Evolutionary conservation across 2,329 filamentous ascomycete species (phyloP).

Genomic region (Neurospora sp.): DNA sequence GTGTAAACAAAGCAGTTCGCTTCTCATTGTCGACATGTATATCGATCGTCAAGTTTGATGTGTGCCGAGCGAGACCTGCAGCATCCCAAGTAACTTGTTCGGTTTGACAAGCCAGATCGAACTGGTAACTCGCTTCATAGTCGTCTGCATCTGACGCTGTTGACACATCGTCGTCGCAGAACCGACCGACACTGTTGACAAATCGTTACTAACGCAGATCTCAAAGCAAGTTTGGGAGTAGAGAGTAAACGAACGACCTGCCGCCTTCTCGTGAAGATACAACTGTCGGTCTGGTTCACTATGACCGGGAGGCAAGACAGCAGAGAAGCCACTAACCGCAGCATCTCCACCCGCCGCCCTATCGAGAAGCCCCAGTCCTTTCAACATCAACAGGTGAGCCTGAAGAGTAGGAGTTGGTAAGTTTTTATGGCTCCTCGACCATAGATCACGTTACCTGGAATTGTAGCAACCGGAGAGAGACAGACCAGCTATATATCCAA

Average conservation of each 20-base stretch:
- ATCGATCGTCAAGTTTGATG: rapidly evolving
- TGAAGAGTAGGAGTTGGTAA: neutral
- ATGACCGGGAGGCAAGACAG: neutral
- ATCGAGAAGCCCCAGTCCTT: neutral
- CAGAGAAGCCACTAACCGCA: too few species aligned
- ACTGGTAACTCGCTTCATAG: rapidly evolving
- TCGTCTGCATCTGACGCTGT: neutral
- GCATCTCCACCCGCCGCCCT: neutral
- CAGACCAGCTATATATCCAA: neutral
- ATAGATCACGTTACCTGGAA: neutral
- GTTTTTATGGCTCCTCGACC: neutral
- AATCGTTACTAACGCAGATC: neutral
- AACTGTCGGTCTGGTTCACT: neutral
- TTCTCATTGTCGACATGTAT: neutral
- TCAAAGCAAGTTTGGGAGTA: neutral
- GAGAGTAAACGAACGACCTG: neutral
- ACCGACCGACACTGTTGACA: neutral
- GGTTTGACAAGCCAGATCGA: neutral
- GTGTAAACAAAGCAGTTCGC: neutral
- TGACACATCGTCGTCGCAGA: neutral
- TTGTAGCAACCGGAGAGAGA: neutral
- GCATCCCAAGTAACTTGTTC: neutral
- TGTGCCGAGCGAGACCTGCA: neutral
- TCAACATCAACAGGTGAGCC: neutral
- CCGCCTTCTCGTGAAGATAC: neutral